phyloP scores from a whole-genome alignment of 352 stramenopile genomes.

The Thraustochytrium sp. region DNA sequence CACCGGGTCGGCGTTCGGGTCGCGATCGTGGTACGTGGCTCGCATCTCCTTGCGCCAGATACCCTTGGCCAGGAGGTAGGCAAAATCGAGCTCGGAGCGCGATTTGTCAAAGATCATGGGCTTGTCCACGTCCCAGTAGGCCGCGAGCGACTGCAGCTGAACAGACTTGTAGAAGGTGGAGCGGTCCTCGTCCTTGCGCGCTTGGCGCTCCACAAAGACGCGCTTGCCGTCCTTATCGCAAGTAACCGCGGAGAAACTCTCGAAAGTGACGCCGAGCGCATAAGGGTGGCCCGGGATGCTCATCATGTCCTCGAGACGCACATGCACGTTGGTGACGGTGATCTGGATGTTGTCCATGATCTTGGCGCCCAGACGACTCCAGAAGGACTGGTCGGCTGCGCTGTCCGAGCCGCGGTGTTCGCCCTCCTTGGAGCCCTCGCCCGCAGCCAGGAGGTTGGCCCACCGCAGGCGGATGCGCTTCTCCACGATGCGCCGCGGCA shows the following conservation, averaged over 20 bases:
- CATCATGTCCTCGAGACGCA: conserved; percentile 28
- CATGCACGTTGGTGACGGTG: conserved; percentile 27
- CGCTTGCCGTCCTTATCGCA: conserved; percentile 18
- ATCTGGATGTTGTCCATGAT: conserved; percentile 37
- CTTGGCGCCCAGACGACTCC: conserved; percentile 17
- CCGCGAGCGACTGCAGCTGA: conserved; percentile 17
- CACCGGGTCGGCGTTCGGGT: background rate
- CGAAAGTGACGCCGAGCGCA: background rate
- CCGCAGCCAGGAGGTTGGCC: conserved; percentile 22
- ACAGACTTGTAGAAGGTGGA: conserved; percentile 17
- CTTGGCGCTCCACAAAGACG: background rate
- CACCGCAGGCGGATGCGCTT: conserved; percentile 25
- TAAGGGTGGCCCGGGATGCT: background rate
- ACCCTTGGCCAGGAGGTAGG: background rate
- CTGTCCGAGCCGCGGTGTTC: background rate
- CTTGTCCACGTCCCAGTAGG: conserved; percentile 32
- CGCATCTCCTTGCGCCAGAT: conserved; percentile 31
- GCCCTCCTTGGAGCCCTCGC: background rate
- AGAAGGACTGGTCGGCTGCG: background rate
- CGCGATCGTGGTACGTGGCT: background rate
- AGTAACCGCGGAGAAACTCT: conserved; percentile 2
- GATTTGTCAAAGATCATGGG: conserved; percentile 16
- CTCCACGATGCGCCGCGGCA: conserved; percentile 23
- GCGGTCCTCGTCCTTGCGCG: background rate
- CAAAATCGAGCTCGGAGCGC: conserved; percentile 33